Conservation (phyloP, 2,329 filamentous ascomycete genomes). For the Gaeumannomyces sp. region DNA sequence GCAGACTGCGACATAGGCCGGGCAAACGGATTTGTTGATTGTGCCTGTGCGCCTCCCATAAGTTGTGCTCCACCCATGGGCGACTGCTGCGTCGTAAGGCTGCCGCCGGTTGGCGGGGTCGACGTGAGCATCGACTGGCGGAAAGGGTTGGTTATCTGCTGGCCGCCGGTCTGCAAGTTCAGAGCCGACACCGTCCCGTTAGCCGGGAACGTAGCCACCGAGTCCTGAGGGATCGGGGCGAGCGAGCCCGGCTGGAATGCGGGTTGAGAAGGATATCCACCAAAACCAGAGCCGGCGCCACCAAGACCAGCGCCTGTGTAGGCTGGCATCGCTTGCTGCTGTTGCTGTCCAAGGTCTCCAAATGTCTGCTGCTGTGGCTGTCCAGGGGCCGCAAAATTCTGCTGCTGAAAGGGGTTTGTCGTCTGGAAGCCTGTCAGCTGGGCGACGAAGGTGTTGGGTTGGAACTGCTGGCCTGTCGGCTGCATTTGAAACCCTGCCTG, state of each 20-base stretch:
- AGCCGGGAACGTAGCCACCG: conserved; percentile 44
- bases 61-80: conserved; percentile 31
- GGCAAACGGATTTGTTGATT: conserved; percentile 84
- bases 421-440: conserved; percentile 35
- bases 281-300: conserved; percentile 77
- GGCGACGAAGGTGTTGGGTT: conserved; percentile 33
- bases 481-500: conserved; percentile 31
- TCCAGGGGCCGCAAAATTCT: conserved; percentile 26
- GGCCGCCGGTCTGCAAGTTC: conserved; percentile 34
- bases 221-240: conserved; percentile 52
- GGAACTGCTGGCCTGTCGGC: conserved; percentile 29
- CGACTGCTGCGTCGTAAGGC: conserved; percentile 45
- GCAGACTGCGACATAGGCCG: conserved; percentile 47
- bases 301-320: conserved; percentile 75
- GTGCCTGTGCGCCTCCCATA: conserved; percentile 29
- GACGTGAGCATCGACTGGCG: conserved; percentile 73
- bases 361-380: conserved; percentile 19
- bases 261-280: conserved; percentile 67
- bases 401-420: conserved; percentile 37
- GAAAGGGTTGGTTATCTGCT: conserved; percentile 83
- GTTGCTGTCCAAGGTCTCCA: conserved; percentile 17
- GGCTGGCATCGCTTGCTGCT: conserved; percentile 30
- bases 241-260: conserved; percentile 48
- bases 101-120: not conserved
- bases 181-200: conserved; percentile 29